Conservation (phyloP, 2,329 filamentous ascomycete species). For the Paracoccidioides lutzii region DNA sequence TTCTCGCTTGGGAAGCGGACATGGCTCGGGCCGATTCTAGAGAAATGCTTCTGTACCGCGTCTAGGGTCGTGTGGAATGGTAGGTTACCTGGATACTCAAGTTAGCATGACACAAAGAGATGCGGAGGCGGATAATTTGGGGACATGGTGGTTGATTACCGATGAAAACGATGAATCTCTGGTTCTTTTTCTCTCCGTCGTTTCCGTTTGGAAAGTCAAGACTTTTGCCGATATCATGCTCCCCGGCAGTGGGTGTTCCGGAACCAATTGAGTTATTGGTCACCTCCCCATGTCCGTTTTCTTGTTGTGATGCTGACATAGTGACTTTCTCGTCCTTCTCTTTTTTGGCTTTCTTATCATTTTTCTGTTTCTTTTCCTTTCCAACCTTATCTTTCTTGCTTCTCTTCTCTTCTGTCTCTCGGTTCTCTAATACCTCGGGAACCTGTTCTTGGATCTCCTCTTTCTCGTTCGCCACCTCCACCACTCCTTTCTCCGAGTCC, state of each 20-base stretch:
- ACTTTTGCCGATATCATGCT: constrained; percentile 3
- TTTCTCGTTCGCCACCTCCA: constrained; percentile 5
- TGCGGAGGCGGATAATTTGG: constrained; percentile 6
- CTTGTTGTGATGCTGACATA: constrained; percentile 23
- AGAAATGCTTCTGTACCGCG: constrained; percentile 62
- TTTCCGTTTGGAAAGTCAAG: constrained; percentile 12
- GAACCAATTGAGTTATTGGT: constrained; percentile 10
- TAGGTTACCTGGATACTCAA: constrained; percentile 55
- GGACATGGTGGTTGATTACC: constrained; percentile 32
- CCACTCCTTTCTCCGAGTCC: constrained; percentile 6
- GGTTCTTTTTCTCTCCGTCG: constrained; percentile 24
- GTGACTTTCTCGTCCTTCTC: constrained; percentile 9
- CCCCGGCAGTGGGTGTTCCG: constrained; percentile 8
- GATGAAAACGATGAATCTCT: constrained; percentile 66
- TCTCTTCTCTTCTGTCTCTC: not conserved
- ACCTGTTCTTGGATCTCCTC: constrained; percentile 3
- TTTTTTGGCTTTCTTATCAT: constrained; percentile 15
- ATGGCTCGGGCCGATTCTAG: constrained; percentile 54
- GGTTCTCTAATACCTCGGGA: not conserved
- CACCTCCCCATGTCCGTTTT: constrained; percentile 14
- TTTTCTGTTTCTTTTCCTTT: constrained; percentile 5
- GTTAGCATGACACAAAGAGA: constrained; percentile 2
- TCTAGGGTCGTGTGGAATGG: constrained; percentile 67
- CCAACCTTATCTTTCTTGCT: constrained; percentile 8
- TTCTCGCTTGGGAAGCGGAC: constrained; percentile 64